Conservation (phyloP, 192 early-diverging fungal genomes). For the Podila minutissima region DNA sequence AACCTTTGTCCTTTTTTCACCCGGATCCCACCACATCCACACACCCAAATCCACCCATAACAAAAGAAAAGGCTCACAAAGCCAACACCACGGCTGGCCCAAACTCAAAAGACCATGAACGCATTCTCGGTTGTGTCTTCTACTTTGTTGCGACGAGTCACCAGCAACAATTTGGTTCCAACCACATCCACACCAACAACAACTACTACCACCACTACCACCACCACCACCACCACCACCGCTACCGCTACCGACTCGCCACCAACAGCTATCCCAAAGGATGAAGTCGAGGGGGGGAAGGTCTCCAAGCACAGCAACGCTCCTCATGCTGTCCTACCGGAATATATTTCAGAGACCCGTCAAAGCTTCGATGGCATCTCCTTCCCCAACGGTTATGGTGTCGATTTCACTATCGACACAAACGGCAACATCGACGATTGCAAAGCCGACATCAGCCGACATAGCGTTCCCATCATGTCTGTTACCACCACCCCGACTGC, state of each 20-base stretch:
- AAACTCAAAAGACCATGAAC: conserved; percentile 11
- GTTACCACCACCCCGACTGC: neutral
- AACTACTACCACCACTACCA: neutral
- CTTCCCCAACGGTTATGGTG: neutral
- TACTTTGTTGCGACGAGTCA: conserved; percentile 19
- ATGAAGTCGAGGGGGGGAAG: neutral
- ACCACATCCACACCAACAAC: neutral
- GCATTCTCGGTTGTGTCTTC: conserved; percentile 41
- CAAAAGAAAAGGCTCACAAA: neutral
- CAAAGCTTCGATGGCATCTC: neutral
- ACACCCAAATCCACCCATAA: neutral
- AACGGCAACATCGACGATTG: neutral
- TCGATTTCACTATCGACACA: neutral
- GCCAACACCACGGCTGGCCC: neutral
- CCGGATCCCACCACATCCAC: conserved; percentile 1
- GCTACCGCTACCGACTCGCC: neutral
- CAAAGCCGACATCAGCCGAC: neutral
- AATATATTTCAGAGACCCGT: neutral
- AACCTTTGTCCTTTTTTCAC: neutral
- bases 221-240: conserved; percentile 11
- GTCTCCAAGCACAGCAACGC: conserved; percentile 26
- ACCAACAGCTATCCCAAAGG: neutral
- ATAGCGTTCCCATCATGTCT: conserved; percentile 20
- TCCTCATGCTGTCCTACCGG: conserved; percentile 41
- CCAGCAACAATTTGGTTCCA: conserved; percentile 3